These are phyloP conservation scores for Quercus suber DNA, from an alignment of 306 rosid genomes.

Conservation along the genomic window DNA sequence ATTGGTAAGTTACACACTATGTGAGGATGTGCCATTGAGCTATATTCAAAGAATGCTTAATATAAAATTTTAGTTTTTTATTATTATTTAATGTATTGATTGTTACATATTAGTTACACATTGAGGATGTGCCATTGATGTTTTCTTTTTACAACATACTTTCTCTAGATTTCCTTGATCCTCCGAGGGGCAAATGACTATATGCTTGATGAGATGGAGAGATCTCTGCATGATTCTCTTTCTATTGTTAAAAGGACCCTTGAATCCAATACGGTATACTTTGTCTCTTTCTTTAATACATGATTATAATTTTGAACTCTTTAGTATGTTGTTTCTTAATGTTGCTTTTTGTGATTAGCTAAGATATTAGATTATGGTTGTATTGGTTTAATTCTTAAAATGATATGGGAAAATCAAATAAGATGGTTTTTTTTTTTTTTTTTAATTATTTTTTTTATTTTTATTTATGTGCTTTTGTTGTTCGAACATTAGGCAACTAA, in stretches of 20 bases:
- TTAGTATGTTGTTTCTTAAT: background rate
- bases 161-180: conserved; percentile 72
- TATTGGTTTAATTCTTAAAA: background rate
- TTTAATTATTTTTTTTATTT: too few species aligned
- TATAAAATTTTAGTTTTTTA: background rate
- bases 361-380: background rate
- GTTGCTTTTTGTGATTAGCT: background rate
- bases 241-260: conserved; percentile 94
- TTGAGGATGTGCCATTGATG: conserved; percentile 7
- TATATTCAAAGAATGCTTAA: background rate
- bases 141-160: background rate
- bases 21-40: too few species aligned
- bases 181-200: conserved; percentile 97
- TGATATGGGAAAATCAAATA: too few species aligned
- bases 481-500: background rate
- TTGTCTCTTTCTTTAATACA: background rate
- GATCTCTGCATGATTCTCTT: conserved; percentile 91
- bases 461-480: background rate
- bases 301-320: background rate
- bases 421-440: too few species aligned
- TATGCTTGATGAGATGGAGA: conserved; percentile 99
- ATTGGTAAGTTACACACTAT: too few species aligned
- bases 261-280: conserved; percentile 80
- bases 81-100: background rate
- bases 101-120: background rate